phyloP scores from a whole-genome alignment of 495 filamentous ascomycete genomes.

The Lepraria neglecta region DNA sequence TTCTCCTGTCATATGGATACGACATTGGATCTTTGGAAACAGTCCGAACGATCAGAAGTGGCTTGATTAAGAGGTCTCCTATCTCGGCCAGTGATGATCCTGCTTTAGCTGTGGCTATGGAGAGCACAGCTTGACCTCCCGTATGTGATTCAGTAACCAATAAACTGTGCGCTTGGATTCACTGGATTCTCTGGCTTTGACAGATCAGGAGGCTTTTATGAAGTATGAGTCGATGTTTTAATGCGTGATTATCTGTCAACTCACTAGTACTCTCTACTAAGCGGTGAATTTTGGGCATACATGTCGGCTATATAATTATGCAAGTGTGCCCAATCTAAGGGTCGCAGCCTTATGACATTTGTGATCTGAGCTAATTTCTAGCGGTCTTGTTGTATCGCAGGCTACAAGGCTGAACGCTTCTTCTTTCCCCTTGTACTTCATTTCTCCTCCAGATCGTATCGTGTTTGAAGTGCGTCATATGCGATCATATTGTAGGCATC shows the following conservation, averaged over 20 bases:
- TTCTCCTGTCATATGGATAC: neutral
- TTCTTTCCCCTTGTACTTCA: no score
- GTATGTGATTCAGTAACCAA: neutral
- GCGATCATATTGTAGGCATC: no score
- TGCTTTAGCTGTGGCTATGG: neutral
- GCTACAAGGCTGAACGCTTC: constrained; percentile 4
- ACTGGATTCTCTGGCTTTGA: neutral
- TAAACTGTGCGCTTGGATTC: neutral
- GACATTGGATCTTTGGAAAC: neutral
- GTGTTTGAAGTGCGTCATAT: no score
- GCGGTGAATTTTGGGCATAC: constrained; percentile 7
- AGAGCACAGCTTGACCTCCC: neutral
- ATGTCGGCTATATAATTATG: constrained; percentile 3
- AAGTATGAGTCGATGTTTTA: neutral
- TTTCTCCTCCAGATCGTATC: no score
- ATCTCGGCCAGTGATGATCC: neutral
- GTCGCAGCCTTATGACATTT: constrained; percentile 2
- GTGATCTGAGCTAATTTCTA: neutral
- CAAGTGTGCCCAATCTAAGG: constrained; percentile 1
- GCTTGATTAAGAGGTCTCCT: neutral
- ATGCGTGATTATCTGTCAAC: constrained; percentile 9
- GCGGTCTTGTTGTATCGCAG: neutral
- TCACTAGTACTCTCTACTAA: neutral
- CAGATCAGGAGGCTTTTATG: neutral
- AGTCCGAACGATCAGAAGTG: neutral